phyloP scores from a whole-genome alignment of 768 basidiomycete genomes.

The Chiua virens region DNA sequence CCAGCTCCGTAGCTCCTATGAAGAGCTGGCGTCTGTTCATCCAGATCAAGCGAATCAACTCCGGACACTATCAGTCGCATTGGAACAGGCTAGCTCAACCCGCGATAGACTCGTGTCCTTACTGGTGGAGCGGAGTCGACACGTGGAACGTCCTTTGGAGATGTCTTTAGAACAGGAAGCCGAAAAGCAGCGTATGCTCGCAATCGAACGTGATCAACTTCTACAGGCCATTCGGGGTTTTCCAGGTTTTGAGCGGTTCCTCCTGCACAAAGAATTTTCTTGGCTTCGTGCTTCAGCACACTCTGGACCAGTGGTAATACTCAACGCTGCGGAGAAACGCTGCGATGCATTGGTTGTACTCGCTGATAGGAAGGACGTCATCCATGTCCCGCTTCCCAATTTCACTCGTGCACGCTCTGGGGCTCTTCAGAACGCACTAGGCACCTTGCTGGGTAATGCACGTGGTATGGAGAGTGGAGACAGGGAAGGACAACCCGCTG shows the following conservation, averaged over 20 bases:
- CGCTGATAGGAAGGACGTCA: neutral
- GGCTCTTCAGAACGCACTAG: neutral
- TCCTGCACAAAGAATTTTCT: neutral
- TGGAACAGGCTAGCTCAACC: neutral
- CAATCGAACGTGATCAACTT: neutral
- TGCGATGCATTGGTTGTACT: slow-evolving; percentile 1
- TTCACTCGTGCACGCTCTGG: neutral
- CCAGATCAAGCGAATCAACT: slow-evolving; percentile 8
- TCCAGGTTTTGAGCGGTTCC: neutral
- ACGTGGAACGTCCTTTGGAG: too few species aligned
- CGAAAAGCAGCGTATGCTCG: neutral
- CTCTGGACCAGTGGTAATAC: neutral
- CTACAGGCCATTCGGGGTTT: neutral
- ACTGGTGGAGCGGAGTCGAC: neutral
- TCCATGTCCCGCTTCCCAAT: slow-evolving; percentile 1
- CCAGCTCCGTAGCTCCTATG: slow-evolving; percentile 8
- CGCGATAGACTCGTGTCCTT: neutral
- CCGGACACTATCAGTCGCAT: neutral
- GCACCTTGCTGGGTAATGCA: neutral
- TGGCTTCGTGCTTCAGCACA: neutral
- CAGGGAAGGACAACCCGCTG: neutral
- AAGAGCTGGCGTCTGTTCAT: neutral
- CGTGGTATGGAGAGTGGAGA: neutral
- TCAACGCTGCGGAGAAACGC: neutral
- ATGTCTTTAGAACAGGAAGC: neutral